A percentile compares a stretch with the other conserved stretches of the same genome.
These are phyloP conservation scores for Ziziphus jujuba DNA, from an alignment of 306 rosid species.

Conservation along the genomic window DNA sequence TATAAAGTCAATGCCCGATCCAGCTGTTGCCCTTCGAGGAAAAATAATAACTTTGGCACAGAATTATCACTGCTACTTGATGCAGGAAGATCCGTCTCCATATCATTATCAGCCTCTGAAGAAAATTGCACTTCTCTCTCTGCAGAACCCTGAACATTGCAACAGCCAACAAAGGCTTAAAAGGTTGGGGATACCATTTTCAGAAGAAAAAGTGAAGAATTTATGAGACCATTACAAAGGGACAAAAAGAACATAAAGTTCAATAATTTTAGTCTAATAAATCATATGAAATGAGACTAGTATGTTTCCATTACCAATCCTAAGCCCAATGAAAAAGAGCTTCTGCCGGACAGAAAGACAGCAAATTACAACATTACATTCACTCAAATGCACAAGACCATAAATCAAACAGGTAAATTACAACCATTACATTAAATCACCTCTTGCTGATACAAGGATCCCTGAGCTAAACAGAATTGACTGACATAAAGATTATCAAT, in stretches of 20 bases:
- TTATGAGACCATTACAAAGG: too few relatives aligned
- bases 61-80: conserved; percentile 48
- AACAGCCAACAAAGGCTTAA: conserved; percentile 9
- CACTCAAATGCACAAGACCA: too few relatives aligned
- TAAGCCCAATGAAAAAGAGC: too few relatives aligned
- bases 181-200: not conserved
- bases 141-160: conserved; percentile 40
- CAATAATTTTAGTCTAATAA: too few relatives aligned
- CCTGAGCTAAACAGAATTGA: too few relatives aligned
- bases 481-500: not conserved
- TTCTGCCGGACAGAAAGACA: too few relatives aligned
- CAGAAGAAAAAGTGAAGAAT: not conserved
- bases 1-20: conserved; percentile 63
- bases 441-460: too few relatives aligned
- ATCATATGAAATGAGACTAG: too few relatives aligned
- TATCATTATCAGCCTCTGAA: conserved; percentile 42
- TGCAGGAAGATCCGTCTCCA: conserved; percentile 38
- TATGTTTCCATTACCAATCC: too few relatives aligned
- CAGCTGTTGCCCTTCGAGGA: conserved; percentile 68
- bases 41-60: conserved; percentile 58
- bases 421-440: too few relatives aligned
- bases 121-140: conserved; percentile 46
- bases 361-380: too few relatives aligned
- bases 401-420: too few relatives aligned
- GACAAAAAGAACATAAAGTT: not conserved